Percentiles rank a stretch among this genome's conserved stretches.
Conservation (phyloP, 1,284 basidiomycete species). For the Rhodotorula sp. region DNA sequence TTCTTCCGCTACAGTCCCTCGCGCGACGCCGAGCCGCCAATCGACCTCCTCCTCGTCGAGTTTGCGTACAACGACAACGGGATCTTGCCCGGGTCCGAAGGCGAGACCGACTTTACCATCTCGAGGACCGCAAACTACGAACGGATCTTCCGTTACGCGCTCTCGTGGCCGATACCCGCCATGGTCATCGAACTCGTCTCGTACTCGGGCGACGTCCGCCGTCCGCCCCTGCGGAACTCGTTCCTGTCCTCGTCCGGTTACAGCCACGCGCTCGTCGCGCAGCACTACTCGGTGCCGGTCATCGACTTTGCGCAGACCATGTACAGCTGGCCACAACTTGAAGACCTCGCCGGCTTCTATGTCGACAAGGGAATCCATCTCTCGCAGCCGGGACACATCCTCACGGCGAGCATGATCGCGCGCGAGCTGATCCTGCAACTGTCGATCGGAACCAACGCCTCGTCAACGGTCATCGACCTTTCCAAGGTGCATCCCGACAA, state of each 20-base stretch:
- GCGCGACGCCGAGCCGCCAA: background rate
- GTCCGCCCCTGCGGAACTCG: background rate
- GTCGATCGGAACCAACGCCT: background rate
- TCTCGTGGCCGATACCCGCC: background rate
- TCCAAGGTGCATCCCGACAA: background rate
- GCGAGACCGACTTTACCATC: background rate
- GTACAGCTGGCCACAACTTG: background rate
- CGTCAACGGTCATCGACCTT: background rate
- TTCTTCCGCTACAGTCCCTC: background rate
- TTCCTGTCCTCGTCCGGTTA: background rate
- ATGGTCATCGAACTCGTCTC: conserved; percentile 4
- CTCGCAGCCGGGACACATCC: background rate
- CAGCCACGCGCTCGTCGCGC: conserved; percentile 3
- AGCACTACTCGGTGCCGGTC: conserved; percentile 4
- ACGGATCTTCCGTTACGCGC: conserved; percentile 2
- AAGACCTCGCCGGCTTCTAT: background rate
- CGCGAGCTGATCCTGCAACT: conserved; percentile 2
- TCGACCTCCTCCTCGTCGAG: conserved; percentile 9
- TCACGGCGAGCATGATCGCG: background rate
- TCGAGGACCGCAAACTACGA: conserved; percentile 1
- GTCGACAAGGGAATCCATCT: conserved; percentile 1
- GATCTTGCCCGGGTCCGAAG: background rate
- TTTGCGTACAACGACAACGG: conserved; percentile 12
- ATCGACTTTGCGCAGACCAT: background rate
- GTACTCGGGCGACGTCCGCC: conserved; percentile 3